Percentiles rank a stretch among this genome's conserved stretches.
Evolutionary conservation across 2,329 filamentous ascomycete species (phyloP).

Genomic region (Ilyonectria mors-panacis): DNA sequence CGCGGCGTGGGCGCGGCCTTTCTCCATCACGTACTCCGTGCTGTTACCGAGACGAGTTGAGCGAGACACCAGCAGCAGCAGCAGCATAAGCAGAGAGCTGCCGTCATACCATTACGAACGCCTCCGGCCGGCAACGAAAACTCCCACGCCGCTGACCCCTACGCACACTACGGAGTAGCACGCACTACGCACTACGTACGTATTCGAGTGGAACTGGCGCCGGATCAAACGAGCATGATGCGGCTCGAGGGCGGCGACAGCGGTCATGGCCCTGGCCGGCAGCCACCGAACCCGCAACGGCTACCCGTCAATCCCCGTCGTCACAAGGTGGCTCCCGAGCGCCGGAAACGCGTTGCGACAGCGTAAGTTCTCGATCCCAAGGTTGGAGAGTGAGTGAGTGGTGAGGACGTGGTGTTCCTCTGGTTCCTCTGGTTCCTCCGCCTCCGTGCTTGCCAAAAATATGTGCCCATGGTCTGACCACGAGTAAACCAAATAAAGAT

Average conservation of each 20-base stretch:
- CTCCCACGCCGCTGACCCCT: not conserved
- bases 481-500: conserved; percentile 52
- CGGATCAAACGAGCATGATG: conserved; percentile 24
- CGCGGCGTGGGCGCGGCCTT: not conserved
- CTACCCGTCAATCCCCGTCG: conserved; percentile 66
- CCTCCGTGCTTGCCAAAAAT: not conserved
- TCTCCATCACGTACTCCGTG: conserved; percentile 6
- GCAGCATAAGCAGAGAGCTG: not conserved
- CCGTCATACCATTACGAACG: not conserved
- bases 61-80: not conserved
- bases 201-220: conserved; percentile 19
- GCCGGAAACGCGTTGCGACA: conserved; percentile 64
- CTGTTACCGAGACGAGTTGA: not conserved
- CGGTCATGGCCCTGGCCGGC: conserved; percentile 41
- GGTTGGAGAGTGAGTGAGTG: not conserved
- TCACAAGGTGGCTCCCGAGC: conserved; percentile 62
- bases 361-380: conserved; percentile 56
- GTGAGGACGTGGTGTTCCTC: not conserved
- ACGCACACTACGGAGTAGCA: not conserved
- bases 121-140: conserved; percentile 1
- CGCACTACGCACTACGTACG: not conserved
- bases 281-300: conserved; percentile 50
- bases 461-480: not conserved
- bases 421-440: not conserved
- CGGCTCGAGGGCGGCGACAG: conserved; percentile 33